Base-by-base conservation (phyloP, 2,329 filamentous ascomycete species). In the Ceratocystis papillata region DNA sequence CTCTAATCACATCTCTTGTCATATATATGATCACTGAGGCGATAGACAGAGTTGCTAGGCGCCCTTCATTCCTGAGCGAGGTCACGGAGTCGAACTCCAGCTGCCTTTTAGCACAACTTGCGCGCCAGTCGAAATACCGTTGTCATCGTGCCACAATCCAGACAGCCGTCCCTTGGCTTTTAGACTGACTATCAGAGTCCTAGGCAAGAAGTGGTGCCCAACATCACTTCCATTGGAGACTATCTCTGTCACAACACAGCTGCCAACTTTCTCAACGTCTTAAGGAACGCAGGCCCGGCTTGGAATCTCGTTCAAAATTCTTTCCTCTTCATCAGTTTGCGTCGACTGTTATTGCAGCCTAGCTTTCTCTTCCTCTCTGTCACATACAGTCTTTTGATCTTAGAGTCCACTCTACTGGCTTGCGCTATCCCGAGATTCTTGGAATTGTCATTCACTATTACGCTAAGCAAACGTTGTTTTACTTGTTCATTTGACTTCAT, bases 11-110 rank as follows among this genome's bases (percentile, higher is more conserved):
- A 67, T 44, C 46, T 44, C 65, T 66, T n/a, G 37, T 30, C 63
- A 67, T 69, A 67, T 67, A 67, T 67, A 65, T 67, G 63, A 44
- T 59, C 25, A 60, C 66, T 63, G n/a, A 50, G 22, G 41, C 63
- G 22, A 63, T 65, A 41, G 41, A 22, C 61, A 41, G 25, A 65
- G 30, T 30, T 62, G 61, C 33, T 33, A 17, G 15, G 46, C 59
- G 61, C 65, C 68, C 67, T 69, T 67, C 66, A 69, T 68, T 69
- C 64, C 67, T 66, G 46, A 48, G 59, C 60, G 63, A 63, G 41
- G 60, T 46, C 37, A 44, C 44, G 37, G 17, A 25, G 37, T 20
- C 20, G 37, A 25, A 37, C n/a, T 33, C 44, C 60, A 45, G 20
- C 46, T 57, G 20, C 22, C 22, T 57, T 41, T 25, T 59, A 30